These are phyloP conservation scores for Coprinopsis strossmayeri DNA, from an alignment of 768 basidiomycete genomes.

Conservation along the genomic window DNA sequence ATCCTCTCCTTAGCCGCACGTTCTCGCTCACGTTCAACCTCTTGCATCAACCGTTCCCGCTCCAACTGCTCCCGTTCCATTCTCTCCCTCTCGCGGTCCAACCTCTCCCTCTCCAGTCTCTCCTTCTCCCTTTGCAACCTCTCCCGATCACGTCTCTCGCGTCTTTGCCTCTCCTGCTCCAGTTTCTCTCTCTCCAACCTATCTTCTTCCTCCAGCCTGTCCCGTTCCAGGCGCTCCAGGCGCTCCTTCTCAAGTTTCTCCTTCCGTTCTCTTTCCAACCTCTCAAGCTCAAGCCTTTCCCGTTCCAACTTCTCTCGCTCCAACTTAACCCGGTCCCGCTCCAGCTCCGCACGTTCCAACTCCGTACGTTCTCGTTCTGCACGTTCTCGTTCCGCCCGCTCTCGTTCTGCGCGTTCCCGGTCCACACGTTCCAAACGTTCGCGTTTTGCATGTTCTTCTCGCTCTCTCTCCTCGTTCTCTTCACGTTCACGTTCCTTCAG, in stretches of 20 bases:
- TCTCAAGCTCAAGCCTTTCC: slow-evolving; percentile 1
- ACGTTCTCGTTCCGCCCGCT: slow-evolving; percentile 12
- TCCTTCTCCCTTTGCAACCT: neutral
- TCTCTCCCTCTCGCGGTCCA: neutral
- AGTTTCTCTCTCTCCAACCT: neutral
- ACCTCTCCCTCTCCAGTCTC: too few relatives aligned
- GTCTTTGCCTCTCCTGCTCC: neutral
- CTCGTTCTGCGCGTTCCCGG: slow-evolving; percentile 2
- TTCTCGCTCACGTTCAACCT: neutral
- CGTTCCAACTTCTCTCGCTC: neutral
- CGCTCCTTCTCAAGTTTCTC: neutral
- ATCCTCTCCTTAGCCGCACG: too few relatives aligned
- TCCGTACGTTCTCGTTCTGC: slow-evolving; percentile 15
- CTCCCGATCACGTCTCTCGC: neutral
- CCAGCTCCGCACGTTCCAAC: neutral
- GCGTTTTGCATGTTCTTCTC: neutral
- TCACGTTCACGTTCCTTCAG: neutral
- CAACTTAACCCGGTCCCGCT: too few relatives aligned
- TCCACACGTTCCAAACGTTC: neutral
- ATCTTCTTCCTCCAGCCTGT: neutral
- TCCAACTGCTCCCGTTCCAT: too few relatives aligned
- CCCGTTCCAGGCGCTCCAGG: neutral
- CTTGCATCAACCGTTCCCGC: too few relatives aligned
- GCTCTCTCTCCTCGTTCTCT: slow-evolving; percentile 7
- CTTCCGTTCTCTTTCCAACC: too few relatives aligned